Evolutionary conservation across 2,329 filamentous ascomycete genomes (phyloP), one percentile per base, ranked within the genome.

Genomic region (Beauveria caledonica): DNA sequence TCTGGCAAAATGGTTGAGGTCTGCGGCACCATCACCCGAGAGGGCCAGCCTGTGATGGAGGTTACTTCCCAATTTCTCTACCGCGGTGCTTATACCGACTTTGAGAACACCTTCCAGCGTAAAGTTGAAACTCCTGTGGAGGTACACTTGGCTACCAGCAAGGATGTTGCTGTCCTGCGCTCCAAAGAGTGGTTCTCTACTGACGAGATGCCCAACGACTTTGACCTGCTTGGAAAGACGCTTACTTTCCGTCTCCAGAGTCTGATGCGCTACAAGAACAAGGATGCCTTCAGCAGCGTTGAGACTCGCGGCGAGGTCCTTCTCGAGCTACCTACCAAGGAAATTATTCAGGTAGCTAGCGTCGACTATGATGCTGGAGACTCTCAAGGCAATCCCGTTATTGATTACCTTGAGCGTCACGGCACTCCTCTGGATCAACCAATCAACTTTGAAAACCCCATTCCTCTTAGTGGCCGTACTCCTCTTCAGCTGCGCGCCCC

Each of bases 1-100:
- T 92, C 94, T 62, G 94, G 94, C 52, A 99, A 99, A 82, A 97
- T 99, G 92, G 95, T 99, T 19, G 95, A 99, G 76, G 93, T 99
- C n/a, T 97, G 92, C 69, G 94, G 94, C 64, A 99, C 94, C 6
- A 96, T 99, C 69, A 88, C 84, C 58, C 88, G 94, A 48, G 86
- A 92, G 58, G 88, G 88, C 27, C 76, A 89, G 73, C 82, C 92
- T 6, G 91, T 99, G 64, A 99, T 99, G 94, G 92, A 99, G 72
- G 94, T 99, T 29, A 97, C 92, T 13, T 97, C 92, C 64, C 94
- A 99, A 74, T 99, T 99, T 83, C 76, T 99, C 69, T 99, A 99
- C 81, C 88, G 95, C 54, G 94, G 94, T 60, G 81, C 82, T 33
- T 99, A 99, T 77, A 89, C 84, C 60, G 95, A 99, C 74, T 99